Evolutionary conservation across 331 rosid genomes (phyloP).

Genomic region (Malus hybrid): DNA sequence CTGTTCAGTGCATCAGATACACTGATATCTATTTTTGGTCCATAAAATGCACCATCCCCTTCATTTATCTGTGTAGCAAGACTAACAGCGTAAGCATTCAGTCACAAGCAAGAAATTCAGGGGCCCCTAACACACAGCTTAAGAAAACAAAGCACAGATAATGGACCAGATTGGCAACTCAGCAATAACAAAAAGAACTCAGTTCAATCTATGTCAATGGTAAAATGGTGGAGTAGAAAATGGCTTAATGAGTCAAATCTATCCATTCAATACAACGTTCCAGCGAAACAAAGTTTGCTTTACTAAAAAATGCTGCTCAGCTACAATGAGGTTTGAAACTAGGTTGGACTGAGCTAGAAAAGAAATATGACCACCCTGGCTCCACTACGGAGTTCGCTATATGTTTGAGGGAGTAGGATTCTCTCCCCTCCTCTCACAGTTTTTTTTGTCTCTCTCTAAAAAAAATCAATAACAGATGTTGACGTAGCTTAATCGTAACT

Average conservation of each 20-base stretch:
- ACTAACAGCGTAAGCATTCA: slow-evolving; percentile 17
- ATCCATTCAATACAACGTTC: neutral
- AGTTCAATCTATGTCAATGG: neutral
- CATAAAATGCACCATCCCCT: slow-evolving; percentile 98
- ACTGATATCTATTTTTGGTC: slow-evolving; percentile 92
- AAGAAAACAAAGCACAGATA: neutral
- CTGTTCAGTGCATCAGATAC: slow-evolving; percentile 84
- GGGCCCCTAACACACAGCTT: neutral
- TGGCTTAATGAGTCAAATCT: neutral
- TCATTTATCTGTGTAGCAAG: slow-evolving; percentile 53
- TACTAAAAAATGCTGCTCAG: neutral
- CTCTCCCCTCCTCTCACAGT: too few species aligned
- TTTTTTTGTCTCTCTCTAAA: too few species aligned
- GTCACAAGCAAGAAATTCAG: neutral
- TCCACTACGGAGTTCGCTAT: neutral
- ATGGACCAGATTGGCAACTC: neutral
- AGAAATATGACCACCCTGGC: neutral
- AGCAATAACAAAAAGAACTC: neutral
- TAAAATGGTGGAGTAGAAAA: neutral
- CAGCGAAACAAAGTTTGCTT: neutral
- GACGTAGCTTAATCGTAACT: too few species aligned
- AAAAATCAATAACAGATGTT: too few species aligned
- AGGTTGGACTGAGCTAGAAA: neutral
- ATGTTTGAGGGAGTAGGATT: too few species aligned
- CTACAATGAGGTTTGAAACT: neutral